Conservation (phyloP, 495 filamentous ascomycete genomes). For the Evernia prunastri region DNA sequence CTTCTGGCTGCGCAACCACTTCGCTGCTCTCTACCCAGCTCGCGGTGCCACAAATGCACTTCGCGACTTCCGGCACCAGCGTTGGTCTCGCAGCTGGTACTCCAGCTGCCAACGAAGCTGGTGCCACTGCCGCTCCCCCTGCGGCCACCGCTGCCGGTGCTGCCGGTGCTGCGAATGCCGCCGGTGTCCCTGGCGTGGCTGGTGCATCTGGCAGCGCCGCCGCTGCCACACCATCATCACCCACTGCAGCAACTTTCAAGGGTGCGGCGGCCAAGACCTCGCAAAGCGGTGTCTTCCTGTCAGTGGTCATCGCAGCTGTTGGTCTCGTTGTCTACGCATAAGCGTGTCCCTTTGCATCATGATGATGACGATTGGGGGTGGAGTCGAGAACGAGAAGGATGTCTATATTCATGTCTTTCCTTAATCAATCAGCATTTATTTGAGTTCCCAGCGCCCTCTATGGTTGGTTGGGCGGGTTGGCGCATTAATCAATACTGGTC, state of each 20-base stretch:
- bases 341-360: conserved; percentile 9
- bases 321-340: conserved; percentile 18
- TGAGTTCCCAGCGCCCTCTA: neutral
- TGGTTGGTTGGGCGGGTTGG: conserved; percentile 4
- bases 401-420: conserved; percentile 17
- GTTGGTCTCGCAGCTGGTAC: conserved; percentile 49
- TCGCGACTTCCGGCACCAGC: conserved; percentile 50
- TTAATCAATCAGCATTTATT: conserved; percentile 14
- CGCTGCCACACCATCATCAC: conserved; percentile 21
- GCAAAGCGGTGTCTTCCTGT: conserved; percentile 5
- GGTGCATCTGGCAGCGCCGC: conserved; percentile 14
- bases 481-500: neutral
- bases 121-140: conserved; percentile 11
- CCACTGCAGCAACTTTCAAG: conserved; percentile 20
- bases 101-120: conserved; percentile 33
- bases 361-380: neutral
- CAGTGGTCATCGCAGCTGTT: conserved; percentile 19
- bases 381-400: neutral
- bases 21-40: conserved; percentile 51
- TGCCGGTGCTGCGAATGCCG: conserved; percentile 27
- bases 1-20: conserved; percentile 50
- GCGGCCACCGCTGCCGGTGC: conserved; percentile 40
- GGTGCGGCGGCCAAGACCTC: conserved; percentile 21
- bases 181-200: neutral
- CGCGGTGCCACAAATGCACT: conserved; percentile 68